Conservation (phyloP, 2,329 filamentous ascomycete species). For the Drechslera avenae region DNA sequence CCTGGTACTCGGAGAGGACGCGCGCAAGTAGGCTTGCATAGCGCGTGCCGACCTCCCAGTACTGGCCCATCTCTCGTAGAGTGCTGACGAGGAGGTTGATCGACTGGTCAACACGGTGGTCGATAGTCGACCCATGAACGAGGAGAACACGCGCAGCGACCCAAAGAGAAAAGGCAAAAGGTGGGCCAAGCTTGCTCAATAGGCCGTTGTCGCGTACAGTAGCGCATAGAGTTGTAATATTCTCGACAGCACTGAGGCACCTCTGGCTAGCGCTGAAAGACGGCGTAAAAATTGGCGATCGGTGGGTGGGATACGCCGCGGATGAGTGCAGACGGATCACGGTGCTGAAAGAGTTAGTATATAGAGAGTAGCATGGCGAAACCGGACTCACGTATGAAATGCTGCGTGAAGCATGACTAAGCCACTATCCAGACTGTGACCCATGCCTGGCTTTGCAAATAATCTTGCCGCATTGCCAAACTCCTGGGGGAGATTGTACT, state of each 20-base stretch:
- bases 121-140: constrained; percentile 88
- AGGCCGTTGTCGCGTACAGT: constrained; percentile 76
- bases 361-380: neutral
- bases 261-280: constrained; percentile 84
- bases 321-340: constrained; percentile 91
- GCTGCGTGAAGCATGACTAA: constrained; percentile 93
- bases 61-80: constrained; percentile 76
- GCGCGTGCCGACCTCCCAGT: constrained; percentile 84
- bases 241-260: constrained; percentile 75
- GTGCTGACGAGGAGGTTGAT: constrained; percentile 83
- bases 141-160: constrained; percentile 85
- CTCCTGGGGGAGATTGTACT: constrained; percentile 79
- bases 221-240: constrained; percentile 74
- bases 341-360: constrained; percentile 56
- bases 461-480: constrained; percentile 84
- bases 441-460: constrained; percentile 64
- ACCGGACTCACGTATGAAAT: constrained; percentile 72
- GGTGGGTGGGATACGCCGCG: constrained; percentile 86
- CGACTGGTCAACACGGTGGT: constrained; percentile 78
- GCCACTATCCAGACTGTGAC: constrained; percentile 75
- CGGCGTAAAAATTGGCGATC: constrained; percentile 86
- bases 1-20: constrained; percentile 83
- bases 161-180: constrained; percentile 92
- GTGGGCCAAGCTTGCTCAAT: constrained; percentile 80
- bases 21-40: constrained; percentile 80